Evolutionary conservation across 306 rosid species (phyloP).

Genomic region (Acacia melanoxylon): DNA sequence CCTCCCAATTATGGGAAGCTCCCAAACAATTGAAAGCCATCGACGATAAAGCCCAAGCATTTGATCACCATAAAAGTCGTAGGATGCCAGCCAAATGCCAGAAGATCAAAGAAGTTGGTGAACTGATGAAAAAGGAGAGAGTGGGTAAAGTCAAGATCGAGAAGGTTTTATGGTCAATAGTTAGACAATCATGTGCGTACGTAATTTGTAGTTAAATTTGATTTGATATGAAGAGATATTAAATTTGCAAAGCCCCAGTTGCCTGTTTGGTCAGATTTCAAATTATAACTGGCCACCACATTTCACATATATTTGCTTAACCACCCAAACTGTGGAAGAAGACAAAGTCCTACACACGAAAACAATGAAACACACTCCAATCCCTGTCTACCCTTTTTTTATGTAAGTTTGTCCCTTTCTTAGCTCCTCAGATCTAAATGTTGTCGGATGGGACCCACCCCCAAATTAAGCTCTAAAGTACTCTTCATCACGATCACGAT

Average conservation of each 20-base stretch:
- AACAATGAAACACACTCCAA: constrained; percentile 17
- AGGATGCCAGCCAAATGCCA: no score
- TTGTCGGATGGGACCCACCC: neutral
- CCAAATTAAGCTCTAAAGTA: neutral
- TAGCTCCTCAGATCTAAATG: neutral
- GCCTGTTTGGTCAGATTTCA: neutral
- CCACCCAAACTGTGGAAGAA: neutral
- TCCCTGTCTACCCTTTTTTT: constrained; percentile 9
- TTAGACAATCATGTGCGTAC: no score
- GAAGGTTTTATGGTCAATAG: no score
- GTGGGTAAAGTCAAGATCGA: neutral
- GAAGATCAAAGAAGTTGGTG: neutral
- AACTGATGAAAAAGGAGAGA: neutral
- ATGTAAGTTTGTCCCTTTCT: constrained; percentile 5
- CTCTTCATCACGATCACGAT: neutral
- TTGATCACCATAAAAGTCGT: no score
- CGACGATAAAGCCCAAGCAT: no score
- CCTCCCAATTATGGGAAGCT: no score
- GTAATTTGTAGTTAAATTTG: neutral
- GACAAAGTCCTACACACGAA: constrained; percentile 28
- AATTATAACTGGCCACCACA: neutral
- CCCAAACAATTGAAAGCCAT: no score
- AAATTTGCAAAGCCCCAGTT: no score
- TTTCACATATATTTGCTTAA: neutral
- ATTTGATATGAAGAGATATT: neutral